Evolutionary conservation across 2,329 filamentous ascomycete species (phyloP).

Genomic region (Acarospora socialis): DNA sequence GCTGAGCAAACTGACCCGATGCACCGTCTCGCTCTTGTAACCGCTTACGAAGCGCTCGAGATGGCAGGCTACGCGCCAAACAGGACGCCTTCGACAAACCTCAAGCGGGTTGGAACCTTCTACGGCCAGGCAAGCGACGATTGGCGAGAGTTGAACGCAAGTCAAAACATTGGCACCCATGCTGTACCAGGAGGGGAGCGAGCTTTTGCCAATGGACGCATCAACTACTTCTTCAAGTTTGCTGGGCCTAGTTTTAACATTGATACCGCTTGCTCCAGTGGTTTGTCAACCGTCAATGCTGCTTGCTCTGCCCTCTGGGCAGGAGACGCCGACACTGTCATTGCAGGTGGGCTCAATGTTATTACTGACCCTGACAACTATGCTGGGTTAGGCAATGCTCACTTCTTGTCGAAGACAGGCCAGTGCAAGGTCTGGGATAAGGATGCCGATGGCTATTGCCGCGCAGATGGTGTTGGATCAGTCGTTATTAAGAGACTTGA

Average conservation of each 20-base stretch:
- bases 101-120: slow-evolving; percentile 47
- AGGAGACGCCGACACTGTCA: slow-evolving; percentile 57
- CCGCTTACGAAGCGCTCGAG: slow-evolving; percentile 62
- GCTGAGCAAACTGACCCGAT: slow-evolving; percentile 30
- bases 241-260: slow-evolving; percentile 49
- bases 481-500: slow-evolving; percentile 38
- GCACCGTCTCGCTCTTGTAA: slow-evolving; percentile 56
- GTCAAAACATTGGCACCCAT: slow-evolving; percentile 49
- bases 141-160: slow-evolving; percentile 53
- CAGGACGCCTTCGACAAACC: slow-evolving; percentile 44
- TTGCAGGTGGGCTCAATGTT: slow-evolving; percentile 58
- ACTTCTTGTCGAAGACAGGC: slow-evolving; percentile 56
- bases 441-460: slow-evolving; percentile 49
- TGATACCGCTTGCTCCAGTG: slow-evolving; percentile 55
- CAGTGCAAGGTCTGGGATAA: slow-evolving; percentile 60
- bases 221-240: slow-evolving; percentile 57
- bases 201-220: slow-evolving; percentile 40
- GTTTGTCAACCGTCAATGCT: slow-evolving; percentile 48
- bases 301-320: slow-evolving; percentile 52
- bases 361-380: slow-evolving; percentile 61
- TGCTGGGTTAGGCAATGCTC: slow-evolving; percentile 50
- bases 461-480: slow-evolving; percentile 35
- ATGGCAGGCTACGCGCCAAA: slow-evolving; percentile 58
- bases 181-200: slow-evolving; percentile 41
- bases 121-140: slow-evolving; percentile 54